Evolutionary conservation across 2,329 filamentous ascomycete species (phyloP).

Genomic region (Pestalotiopsis sp.): DNA sequence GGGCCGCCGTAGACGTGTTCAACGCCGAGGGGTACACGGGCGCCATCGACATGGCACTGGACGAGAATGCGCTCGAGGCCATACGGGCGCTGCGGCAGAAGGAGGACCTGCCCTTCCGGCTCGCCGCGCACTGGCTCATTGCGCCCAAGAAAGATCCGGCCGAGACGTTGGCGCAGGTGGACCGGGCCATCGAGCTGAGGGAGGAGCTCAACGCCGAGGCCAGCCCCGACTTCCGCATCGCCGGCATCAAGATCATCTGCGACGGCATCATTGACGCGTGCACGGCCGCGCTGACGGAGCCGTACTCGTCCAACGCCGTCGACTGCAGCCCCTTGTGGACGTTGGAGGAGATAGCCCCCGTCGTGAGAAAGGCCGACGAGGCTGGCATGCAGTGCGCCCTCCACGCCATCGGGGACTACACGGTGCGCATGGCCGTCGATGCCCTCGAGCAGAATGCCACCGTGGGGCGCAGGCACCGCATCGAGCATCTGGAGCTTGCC

Average conservation of each 20-base stretch:
- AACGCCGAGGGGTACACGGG: conserved; percentile 55
- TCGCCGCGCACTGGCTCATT: conserved; percentile 61
- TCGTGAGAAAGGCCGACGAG: conserved; percentile 55
- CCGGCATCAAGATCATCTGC: conserved; percentile 67
- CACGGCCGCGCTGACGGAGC: conserved; percentile 62
- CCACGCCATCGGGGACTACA: conserved; percentile 67
- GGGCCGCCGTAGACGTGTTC: conserved; percentile 50
- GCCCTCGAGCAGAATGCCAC: conserved; percentile 46
- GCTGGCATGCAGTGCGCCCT: conserved; percentile 63
- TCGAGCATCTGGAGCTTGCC: conserved; percentile 67
- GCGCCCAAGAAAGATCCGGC: conserved; percentile 45
- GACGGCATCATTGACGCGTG: conserved; percentile 69
- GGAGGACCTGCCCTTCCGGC: conserved; percentile 43
- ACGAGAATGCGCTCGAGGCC: conserved; percentile 56
- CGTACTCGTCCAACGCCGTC: conserved; percentile 53
- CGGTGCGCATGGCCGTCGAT: conserved; percentile 60
- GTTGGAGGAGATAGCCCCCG: conserved; percentile 50
- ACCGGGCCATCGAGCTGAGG: conserved; percentile 50
- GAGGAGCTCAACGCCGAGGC: conserved; percentile 44
- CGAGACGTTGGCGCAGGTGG: conserved; percentile 51
- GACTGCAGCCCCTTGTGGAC: conserved; percentile 58
- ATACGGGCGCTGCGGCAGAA: conserved; percentile 42
- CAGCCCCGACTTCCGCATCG: conserved; percentile 49
- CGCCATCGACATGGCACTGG: conserved; percentile 62
- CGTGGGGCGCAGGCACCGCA: conserved; percentile 56